Base-by-base conservation (phyloP, 1,139 yeast genomes). In the Yamadazyma mexicana region DNA sequence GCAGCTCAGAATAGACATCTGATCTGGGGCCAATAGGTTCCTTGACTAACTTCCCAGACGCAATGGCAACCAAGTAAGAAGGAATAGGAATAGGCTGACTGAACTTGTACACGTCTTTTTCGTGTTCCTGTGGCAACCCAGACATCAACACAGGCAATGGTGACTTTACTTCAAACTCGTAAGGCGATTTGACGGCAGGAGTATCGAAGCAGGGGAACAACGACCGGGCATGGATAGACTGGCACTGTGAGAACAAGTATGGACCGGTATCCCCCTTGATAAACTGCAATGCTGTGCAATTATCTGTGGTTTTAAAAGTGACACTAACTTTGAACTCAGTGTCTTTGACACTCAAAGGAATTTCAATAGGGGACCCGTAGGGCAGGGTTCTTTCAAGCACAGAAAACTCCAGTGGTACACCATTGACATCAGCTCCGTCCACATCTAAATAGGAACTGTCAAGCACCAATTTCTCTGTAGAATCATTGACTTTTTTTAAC, bases 191-290 rank as follows among this genome's bases (percentile, higher is more conserved):
- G 23, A 66, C 62, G 0, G 63, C 66, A 2, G 75, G 75, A 8
- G 73, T 68, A 48, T 69, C 75, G 46, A 69, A 69, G 45, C 74
- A 66, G 4, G 75, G 75, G 44, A 67, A 66, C 47, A 69, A 54
- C 33, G 69, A 62, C 38, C 75, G 50, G 12, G 74, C 74, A 47
- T 69, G 75, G 33, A 68, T 67, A 12, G 73, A 64, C 50, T 69
- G 70, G 50, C 75, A 67, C 48, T 69, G 75, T 1, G 73, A 67
- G 45, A 69, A 69, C 36, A 69, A 52, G 42, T 64, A 69, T 7
- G 70, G 69, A 4, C 66, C 66, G 4, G 62, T 59, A 37, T 66
- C 68, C 14, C 72, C 71, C 28, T 62, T 57, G 29, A 69, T 61
- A 39, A 68, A 69, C 45, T 69, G 73, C 34, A 69, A 52, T 2